Evolutionary conservation across 1,139 yeast species (phyloP).

Genomic region (Blastobotrys serpentis): DNA sequence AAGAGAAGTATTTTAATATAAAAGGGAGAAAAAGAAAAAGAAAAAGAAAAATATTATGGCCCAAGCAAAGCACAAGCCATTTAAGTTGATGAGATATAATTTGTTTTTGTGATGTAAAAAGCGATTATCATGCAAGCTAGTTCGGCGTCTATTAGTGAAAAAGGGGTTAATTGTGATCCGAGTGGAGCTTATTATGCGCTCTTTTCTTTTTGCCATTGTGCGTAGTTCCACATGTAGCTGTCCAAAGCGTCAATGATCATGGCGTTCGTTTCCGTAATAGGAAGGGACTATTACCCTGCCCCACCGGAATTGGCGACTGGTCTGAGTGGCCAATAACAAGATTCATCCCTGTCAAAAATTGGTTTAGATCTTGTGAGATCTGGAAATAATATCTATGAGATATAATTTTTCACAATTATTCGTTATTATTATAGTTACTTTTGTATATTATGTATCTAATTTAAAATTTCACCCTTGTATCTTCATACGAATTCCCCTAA

Average conservation of each 20-base stretch:
- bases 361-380: too few species aligned
- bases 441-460: too few species aligned
- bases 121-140: neutral
- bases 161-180: neutral
- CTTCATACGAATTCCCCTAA: too few species aligned
- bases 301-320: neutral
- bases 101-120: conserved; percentile 3
- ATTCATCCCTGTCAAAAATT: too few species aligned
- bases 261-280: too few species aligned
- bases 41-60: neutral
- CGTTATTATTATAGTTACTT: too few species aligned
- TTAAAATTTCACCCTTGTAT: too few species aligned
- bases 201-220: conserved; percentile 4
- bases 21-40: neutral
- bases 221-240: neutral
- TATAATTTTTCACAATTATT: too few species aligned
- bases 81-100: conserved; percentile 2
- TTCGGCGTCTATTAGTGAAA: neutral
- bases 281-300: neutral
- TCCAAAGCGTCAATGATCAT: too few species aligned
- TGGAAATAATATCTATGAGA: too few species aligned
- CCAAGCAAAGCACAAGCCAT: neutral
- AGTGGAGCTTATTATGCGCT: neutral
- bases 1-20: neutral
- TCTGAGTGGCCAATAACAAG: too few species aligned